Base-by-base conservation (phyloP, 495 filamentous ascomycete species). In the Neurospora cerealis region DNA sequence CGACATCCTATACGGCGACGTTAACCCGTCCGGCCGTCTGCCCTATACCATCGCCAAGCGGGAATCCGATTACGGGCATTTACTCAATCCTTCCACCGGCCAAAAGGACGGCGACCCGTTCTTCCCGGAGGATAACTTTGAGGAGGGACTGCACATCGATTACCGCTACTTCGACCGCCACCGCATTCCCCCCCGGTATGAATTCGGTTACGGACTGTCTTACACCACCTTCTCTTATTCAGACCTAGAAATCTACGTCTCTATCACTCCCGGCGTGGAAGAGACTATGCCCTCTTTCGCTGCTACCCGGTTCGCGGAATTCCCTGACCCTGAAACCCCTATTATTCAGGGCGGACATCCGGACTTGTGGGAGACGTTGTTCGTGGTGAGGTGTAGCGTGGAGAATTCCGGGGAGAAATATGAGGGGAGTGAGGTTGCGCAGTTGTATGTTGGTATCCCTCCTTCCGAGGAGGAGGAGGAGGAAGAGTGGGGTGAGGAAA, bases 141-240 rank as follows among this genome's bases (percentile, higher is more conserved):
- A 80, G 6, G 92, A 94, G 73, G 91, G 92, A 60, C 83, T 90
- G n/a, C 90, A 90, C 79, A 91, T 95, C 74, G 93, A 96, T 80
- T 96, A 96, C 82, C 90, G 93, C 66, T 80, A 84, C 72, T 93
- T 95, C 70, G 93, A 96, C 84, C 87, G 87, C 74, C 80, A 84
- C 48, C 82, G 85, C 28, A 86, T 90, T 72, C 83, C 84, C n/a
- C 92, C 92, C 2, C 86, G 90, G 44, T 96, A 89, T 77, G 92
- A 93, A 80, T 96, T 96, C 74, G 93, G 93, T 7, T 93, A 87
- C 77, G 93, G 93, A 46, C 82, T 96, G 72, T 90, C 87, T 75
- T 94, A 93, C 79, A 92, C 91, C 46, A 90, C 83, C 5, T 93
- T 92, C 15, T 66, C 54, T 36, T 66, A 66, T 9, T 66, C 54